Evolutionary conservation across 225 moss, liverwort and hornwort genomes (phyloP).

Genomic region (Sphagnum contortum): DNA sequence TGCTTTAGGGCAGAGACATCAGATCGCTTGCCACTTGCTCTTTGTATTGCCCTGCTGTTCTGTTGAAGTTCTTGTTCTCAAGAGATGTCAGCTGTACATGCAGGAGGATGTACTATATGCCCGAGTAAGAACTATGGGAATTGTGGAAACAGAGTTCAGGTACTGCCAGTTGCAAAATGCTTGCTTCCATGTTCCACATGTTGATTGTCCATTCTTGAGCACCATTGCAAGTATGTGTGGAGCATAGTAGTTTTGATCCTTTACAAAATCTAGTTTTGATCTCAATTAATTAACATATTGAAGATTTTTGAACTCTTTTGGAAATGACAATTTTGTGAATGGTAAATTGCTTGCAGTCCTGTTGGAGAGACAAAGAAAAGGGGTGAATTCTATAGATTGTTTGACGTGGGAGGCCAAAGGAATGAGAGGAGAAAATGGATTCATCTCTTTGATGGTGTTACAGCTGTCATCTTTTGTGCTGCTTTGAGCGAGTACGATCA

Average conservation of each 20-base stretch:
- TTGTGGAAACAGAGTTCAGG: slow-evolving; percentile 59
- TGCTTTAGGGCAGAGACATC: too few species aligned
- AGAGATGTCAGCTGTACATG: not conserved
- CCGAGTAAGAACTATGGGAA: slow-evolving; percentile 53
- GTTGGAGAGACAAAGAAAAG: slow-evolving; percentile 10
- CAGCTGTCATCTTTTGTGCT: slow-evolving; percentile 63
- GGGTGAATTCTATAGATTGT: slow-evolving; percentile 41
- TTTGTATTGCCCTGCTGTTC: too few species aligned
- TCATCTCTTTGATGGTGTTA: slow-evolving; percentile 59
- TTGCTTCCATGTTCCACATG: too few species aligned
- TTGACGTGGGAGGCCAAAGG: slow-evolving; percentile 61
- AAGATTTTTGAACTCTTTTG: too few species aligned
- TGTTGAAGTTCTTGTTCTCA: too few species aligned
- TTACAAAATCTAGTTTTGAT: too few species aligned
- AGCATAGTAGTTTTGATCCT: too few species aligned
- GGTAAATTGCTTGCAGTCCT: not conserved
- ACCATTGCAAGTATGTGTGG: too few species aligned
- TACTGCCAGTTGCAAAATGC: not conserved
- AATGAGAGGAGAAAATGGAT: slow-evolving; percentile 62
- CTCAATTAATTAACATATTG: too few species aligned
- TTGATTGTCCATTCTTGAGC: too few species aligned
- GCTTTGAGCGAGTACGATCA: slow-evolving; percentile 67
- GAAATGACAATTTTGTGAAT: not conserved
- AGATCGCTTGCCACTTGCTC: too few species aligned
- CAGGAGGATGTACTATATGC: slow-evolving; percentile 58